A percentile compares a stretch with the other conserved stretches of the same genome.
Conservation (phyloP, 108 stramenopile species). For the Nitzschia inconspicua region DNA sequence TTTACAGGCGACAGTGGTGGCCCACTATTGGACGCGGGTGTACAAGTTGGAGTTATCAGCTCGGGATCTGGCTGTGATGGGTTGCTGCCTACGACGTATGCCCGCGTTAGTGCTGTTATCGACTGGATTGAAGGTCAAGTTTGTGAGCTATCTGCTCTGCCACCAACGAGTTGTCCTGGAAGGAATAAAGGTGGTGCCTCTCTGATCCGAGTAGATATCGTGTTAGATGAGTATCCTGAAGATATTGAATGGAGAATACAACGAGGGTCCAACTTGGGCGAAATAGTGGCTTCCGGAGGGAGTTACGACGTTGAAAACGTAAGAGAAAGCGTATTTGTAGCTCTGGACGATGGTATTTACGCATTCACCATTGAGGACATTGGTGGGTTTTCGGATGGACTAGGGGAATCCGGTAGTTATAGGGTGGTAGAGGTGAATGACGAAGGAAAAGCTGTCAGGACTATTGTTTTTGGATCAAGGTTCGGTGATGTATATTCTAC, state of each 20-base stretch:
- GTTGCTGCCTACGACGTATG: conserved; percentile 23
- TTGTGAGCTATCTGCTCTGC: conserved; percentile 22
- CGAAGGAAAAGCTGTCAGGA: not conserved
- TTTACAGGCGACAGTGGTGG: conserved; percentile 35
- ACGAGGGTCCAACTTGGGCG: not conserved
- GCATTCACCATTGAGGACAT: conserved; percentile 2
- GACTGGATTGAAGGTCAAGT: conserved; percentile 30
- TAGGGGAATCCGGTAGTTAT: not conserved
- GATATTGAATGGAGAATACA: conserved; percentile 18
- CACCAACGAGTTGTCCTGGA: conserved; percentile 3
- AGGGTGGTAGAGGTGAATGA: not conserved
- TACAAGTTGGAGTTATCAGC: conserved; percentile 33
- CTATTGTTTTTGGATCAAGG: not conserved
- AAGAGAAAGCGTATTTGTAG: not conserved
- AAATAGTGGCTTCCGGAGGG: not conserved
- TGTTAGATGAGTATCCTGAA: conserved; percentile 18
- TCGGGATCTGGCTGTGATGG: conserved; percentile 27
- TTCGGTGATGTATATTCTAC: no score
- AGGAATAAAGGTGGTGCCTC: not conserved
- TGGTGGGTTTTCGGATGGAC: conserved; percentile 6
- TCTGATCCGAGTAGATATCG: conserved; percentile 14
- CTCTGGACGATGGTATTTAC: not conserved
- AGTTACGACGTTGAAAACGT: not conserved
- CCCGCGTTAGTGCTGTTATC: conserved; percentile 18
- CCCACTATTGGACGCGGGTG: conserved; percentile 7